Percentiles rank a stretch among this genome's conserved stretches.
Evolutionary conservation across 352 stramenopile species (phyloP).

Genomic region (Phytophthora tentaculata): DNA sequence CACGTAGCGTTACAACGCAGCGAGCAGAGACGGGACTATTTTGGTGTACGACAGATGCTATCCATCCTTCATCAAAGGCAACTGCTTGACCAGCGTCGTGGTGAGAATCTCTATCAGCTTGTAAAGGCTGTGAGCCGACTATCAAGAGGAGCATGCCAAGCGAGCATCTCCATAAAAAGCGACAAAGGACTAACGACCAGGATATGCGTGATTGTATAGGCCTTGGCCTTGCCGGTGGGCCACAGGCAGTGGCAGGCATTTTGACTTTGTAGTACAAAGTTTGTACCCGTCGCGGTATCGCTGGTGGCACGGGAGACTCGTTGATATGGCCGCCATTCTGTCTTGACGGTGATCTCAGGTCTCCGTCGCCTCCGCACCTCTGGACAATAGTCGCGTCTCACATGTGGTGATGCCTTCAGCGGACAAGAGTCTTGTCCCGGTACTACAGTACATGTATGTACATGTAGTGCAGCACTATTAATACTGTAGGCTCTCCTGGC

Average conservation of each 20-base stretch:
- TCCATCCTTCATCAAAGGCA: no score
- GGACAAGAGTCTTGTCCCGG: no score
- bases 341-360: no score
- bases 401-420: constrained; percentile 9
- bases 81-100: no score
- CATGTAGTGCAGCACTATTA: no score
- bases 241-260: not conserved
- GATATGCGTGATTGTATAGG: no score
- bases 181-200: not conserved
- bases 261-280: no score
- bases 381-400: constrained; percentile 7
- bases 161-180: not conserved
- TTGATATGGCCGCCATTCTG: no score
- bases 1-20: constrained; percentile 11
- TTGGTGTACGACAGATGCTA: constrained; percentile 19
- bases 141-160: not conserved
- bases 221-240: not conserved
- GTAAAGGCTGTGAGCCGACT: constrained; percentile 2
- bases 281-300: no score
- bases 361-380: constrained; percentile 3
- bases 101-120: constrained; percentile 5
- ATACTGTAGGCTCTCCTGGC: no score
- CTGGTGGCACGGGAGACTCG: no score
- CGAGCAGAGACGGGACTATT: constrained; percentile 11
- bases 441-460: no score